A percentile compares a stretch with the other conserved stretches of the same genome.
Evolutionary conservation across 345 rosid genomes (phyloP).

Genomic region (Camelina neglecta): DNA sequence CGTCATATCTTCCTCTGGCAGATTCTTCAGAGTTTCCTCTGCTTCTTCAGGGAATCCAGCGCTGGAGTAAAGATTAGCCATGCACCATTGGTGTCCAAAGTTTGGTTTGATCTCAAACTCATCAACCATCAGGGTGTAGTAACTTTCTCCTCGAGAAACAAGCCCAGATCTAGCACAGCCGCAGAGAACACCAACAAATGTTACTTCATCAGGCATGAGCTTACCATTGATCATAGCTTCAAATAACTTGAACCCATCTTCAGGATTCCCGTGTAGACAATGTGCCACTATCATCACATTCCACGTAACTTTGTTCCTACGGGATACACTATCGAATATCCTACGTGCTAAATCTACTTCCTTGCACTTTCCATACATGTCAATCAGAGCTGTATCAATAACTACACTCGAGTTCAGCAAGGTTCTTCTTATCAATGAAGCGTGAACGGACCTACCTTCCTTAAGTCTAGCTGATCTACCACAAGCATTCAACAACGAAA

Average conservation of each 20-base stretch:
- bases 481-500: slow-evolving; percentile 56
- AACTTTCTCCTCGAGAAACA: slow-evolving; percentile 54
- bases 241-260: slow-evolving; percentile 61
- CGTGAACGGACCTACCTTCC: slow-evolving; percentile 81
- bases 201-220: slow-evolving; percentile 57
- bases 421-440: slow-evolving; percentile 46
- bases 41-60: slow-evolving; percentile 55
- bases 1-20: slow-evolving; percentile 48
- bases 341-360: slow-evolving; percentile 57
- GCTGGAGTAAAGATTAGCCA: slow-evolving; percentile 66
- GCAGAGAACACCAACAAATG: slow-evolving; percentile 64
- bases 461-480: slow-evolving; percentile 65
- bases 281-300: slow-evolving; percentile 84
- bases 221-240: slow-evolving; percentile 43
- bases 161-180: slow-evolving; percentile 64
- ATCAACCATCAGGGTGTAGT: slow-evolving; percentile 55
- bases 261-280: slow-evolving; percentile 73
- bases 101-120: slow-evolving; percentile 60
- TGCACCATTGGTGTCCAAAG: slow-evolving; percentile 82
- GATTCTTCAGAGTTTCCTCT: slow-evolving; percentile 52
- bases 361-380: slow-evolving; percentile 68
- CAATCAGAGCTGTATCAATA: slow-evolving; percentile 58
- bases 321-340: slow-evolving; percentile 52
- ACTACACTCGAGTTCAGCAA: slow-evolving; percentile 40
- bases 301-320: slow-evolving; percentile 62